phyloP scores from a whole-genome alignment of 148 eudicot species.

The Nepenthes gracilis region DNA sequence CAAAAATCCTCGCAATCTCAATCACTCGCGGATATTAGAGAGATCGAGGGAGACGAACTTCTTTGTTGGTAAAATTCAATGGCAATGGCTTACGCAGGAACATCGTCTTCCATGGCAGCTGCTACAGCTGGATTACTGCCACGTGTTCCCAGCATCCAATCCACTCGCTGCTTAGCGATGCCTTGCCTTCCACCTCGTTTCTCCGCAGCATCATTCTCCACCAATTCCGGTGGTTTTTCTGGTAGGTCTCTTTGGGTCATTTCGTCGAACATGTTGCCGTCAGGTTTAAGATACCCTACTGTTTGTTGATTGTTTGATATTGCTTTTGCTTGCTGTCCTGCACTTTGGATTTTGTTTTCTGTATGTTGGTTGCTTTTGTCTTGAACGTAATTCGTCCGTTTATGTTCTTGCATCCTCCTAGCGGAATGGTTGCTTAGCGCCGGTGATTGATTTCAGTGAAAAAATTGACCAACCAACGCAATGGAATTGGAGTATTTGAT shows the following conservation, averaged over 20 bases:
- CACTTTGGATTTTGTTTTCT: background rate
- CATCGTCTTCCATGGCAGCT: slow-evolving; percentile 68
- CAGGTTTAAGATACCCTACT: background rate
- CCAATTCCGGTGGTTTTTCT: slow-evolving; percentile 25
- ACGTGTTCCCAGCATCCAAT: slow-evolving; percentile 27
- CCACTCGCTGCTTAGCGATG: slow-evolving; percentile 37
- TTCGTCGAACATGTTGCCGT: slow-evolving; percentile 21
- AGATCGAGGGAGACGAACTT: too few species aligned
- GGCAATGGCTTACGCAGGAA: slow-evolving; percentile 31
- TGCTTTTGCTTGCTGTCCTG: background rate
- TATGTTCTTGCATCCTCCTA: too few species aligned
- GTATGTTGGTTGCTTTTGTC: too few species aligned
- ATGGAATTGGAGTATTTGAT: too few species aligned
- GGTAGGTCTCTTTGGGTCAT: slow-evolving; percentile 35
- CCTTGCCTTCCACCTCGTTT: slow-evolving; percentile 45
- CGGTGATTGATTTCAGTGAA: too few species aligned
- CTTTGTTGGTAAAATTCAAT: slow-evolving; percentile 5
- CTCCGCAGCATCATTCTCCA: slow-evolving; percentile 15
- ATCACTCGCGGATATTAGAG: background rate
- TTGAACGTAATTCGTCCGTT: too few species aligned
- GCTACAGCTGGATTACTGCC: slow-evolving; percentile 61
- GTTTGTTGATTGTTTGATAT: background rate
- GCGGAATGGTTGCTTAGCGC: too few species aligned
- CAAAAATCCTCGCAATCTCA: background rate
- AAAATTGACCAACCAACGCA: too few species aligned